Conservation (phyloP, 805 yeast species). For the Candida yuanshanica region DNA sequence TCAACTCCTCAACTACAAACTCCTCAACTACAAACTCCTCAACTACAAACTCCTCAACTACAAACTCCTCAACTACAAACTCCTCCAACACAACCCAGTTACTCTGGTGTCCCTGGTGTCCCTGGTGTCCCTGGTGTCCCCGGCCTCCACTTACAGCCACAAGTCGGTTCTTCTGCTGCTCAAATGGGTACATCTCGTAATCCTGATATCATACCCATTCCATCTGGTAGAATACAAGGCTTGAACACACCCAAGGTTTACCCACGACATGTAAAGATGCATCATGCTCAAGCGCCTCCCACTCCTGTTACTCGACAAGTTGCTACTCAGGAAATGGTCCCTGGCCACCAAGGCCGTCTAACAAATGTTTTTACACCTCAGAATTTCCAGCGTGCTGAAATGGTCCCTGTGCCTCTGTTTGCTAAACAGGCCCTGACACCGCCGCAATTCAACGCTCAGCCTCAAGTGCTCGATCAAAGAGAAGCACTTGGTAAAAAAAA, state of each 20-base stretch:
- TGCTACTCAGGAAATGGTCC: too few relatives aligned
- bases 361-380: not conserved
- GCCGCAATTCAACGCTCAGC: not conserved
- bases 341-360: too few relatives aligned
- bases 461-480: not conserved
- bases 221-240: not conserved
- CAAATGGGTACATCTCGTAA: not conserved
- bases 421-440: not conserved
- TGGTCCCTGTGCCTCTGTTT: too few relatives aligned
- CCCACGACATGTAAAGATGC: too few relatives aligned
- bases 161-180: not conserved
- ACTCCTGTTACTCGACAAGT: too few relatives aligned
- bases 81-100: too few relatives aligned
- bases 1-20: not conserved
- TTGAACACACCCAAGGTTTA: not conserved
- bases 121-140: too few relatives aligned
- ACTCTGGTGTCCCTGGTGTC: too few relatives aligned
- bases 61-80: too few relatives aligned
- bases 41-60: not conserved
- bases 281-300: too few relatives aligned
- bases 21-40: not conserved
- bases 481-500: not conserved
- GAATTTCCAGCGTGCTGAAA: too few relatives aligned
- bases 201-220: not conserved
- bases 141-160: not conserved